Base-by-base conservation (phyloP, 306 rosid species). In the Clitoria ternatea region DNA sequence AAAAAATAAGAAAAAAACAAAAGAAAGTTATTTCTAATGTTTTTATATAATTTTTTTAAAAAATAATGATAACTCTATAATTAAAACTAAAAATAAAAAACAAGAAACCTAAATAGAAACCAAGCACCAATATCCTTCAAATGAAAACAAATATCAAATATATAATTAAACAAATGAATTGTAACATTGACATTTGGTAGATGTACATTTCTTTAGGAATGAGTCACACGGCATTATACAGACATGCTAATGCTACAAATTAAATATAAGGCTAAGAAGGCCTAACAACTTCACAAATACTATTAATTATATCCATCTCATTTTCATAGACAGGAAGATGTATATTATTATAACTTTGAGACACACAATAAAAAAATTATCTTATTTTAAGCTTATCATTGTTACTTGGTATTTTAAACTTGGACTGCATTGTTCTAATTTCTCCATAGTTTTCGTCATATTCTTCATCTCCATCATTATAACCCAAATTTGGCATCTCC, bases 371-470 rank as follows among this genome's bases (percentile, higher is more conserved):
- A 60, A 37, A 37, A 35, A 27, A 35, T 82, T 66, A 87, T 75
- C 87, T 80, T 59, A 79, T 82, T 48, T 69, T 77, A 17, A 78
- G 70, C 70, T 45, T 59, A 32, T 75, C 71, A 62, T 56, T 74
- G 18, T 77, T 55, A 72, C 66, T 73, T 40, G 65, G 10, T 9
- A 19, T 67, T 77, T 72, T 73, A 35, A 66, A 35, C 36, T 76
- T 82, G 48, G 74, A 72, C 5, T 20, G 43, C 35, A 70, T 80
- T 70, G 75, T 62, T 17, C 35, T 80, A 69, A 81, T 53, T 37
- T 35, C 82, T 53, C 48, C 72, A 47, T 79, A 73, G 12, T 62
- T 45, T 45, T 77, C 69, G 12, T 79, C 84, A n/a, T 62, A 49
- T 53, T 71, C 77, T 50, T 81, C 49, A 0, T 80, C 81, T 10